Evolutionary conservation across 441 rosid species (phyloP), one percentile per base, ranked within the genome.

Genomic region (Sinapis alba): DNA sequence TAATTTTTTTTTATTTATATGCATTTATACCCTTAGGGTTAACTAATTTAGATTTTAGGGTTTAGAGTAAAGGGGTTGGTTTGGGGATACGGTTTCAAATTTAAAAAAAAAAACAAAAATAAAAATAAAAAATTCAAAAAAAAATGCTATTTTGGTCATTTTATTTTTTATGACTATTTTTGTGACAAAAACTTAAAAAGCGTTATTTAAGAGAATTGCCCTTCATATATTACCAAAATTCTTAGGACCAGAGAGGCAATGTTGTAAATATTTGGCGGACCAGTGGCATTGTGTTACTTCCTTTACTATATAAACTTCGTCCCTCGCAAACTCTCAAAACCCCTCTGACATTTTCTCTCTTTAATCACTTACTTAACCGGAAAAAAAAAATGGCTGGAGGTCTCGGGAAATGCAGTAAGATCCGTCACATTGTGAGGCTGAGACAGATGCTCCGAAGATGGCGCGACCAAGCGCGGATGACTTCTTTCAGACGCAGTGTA

Each of bases 381-480:
- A 38, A 27, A 57, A 68, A 34, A 38, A 64, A 78, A 72, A 78
- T 78, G 81, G 78, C 75, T n/a, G 74, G 72, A 41, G 84, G 88
- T 21, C 26, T 84, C 4, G 96, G 86, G 58, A 88, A 86, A 87
- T 90, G 95, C 91, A 81, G 89, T 77, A 90, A 87, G 83, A 95
- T 93, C 84, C 94, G 90, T 75, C 93, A 89, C 88, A 95, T 95
- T 80, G 96, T 93, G 69, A 74, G 89, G 79, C 93, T 95, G 23
- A 84, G 89, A 0, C 99, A 91, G 71, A 71, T 95, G 89, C 85
- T 93, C 4, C 84, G 84, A 56, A 85, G 92, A 51, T 95, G 97
- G 99, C 82, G 99, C 3, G 87, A 81, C 84, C 88, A 93, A 82
- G 97, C 98, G 9, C 72, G 92, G 18, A 71, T 69, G 78, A 82